Base-by-base conservation (phyloP, 805 yeast genomes). In the Sugiyamaella mastotermitis region DNA sequence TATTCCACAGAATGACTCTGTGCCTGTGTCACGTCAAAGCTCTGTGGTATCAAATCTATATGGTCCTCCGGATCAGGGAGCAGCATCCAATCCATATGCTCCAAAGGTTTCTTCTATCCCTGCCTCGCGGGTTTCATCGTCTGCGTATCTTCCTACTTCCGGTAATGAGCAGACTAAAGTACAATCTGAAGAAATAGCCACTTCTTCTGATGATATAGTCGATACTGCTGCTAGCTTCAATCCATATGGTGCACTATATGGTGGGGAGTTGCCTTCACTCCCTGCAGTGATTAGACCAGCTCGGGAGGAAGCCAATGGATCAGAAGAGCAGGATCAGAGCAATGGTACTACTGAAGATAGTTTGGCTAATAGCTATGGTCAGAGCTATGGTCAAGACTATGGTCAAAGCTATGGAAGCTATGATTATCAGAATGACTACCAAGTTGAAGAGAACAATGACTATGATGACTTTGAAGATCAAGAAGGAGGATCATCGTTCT, bases 221-320 rank as follows among this genome's bases (percentile, higher is more conserved):
- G 10, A 21, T 23, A 24, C 38, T n/a, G 15, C 33, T 6, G 18
- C 20, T 29, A 37, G 31, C 6, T 41, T 22, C 31, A 41, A 33
- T 31, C 45, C 45, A 6, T 50, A 50, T 38, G 46, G 49, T n/a
- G 47, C 44, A 3, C 22, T 41, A 18, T 40, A 47, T 35, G 50
- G 43, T 6, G 39, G 40, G 17, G 37, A 34, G 9, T 31, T 34
- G 8, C 34, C 34, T 9, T 16, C 26, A 22, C 30, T 32, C 20
- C 31, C 27, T n/a, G 33, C 32, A 29, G 29, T 14, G 22, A 10
- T 22, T 7, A 9, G 17, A 13, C 28, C 17, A 25, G 5, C 28
- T 15, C 37, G 32, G 11, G 64, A 58, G 36, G 61, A 54, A 26
- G 55, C 26, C n/a, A 23, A 23, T 23, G 26, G 26, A 23, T 23